Base-by-base conservation (phyloP, 495 filamentous ascomycete genomes). In the Halenospora varia region DNA sequence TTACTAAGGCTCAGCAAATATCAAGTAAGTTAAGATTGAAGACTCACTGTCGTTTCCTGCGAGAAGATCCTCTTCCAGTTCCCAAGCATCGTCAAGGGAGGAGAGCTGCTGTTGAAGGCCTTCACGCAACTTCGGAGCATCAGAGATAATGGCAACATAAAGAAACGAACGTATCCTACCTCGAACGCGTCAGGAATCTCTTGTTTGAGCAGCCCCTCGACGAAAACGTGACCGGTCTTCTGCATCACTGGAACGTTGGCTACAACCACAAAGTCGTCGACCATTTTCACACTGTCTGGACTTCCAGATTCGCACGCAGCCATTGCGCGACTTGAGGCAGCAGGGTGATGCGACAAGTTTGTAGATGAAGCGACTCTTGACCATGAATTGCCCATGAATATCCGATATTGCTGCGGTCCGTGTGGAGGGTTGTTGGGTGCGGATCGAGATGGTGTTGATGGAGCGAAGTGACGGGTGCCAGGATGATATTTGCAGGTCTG, bases 51-150 rank as follows among this genome's bases (percentile, higher is more conserved):
- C 39, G 8, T 51, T 52, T 20, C 56, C 45, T 6, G 13, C 45
- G n/a, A 60, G 42, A 35, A 60, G 22, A 42, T 60, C 50, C 15
- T 60, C 44, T 0, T 35, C n/a, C 18, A 55, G 8, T 19, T 54
- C 51, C 23, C 48, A 54, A 19, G 22, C 35, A 25, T 10, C n/a
- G n/a, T 44, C 29, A 15, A 8, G 11, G 1, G 42, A 48, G 25
- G 45, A 60, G 8, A 60, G 29, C 19, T 51, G 57, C 24, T 48
- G 25, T 44, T 55, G 41, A 13, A 60, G 20, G 13, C 53, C 57
- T 11, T 48, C 42, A 22, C 25, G 51, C 23, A 60, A 15, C 50
- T 60, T n/a, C 15, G 29, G 41, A 18, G 10, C 18, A 17, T 55
- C 18, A 55, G 40, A 42, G 24, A 44, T 17, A 26, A 53, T 17